Base-by-base conservation (phyloP, 805 yeast species). In the Candida fluviatilis region DNA sequence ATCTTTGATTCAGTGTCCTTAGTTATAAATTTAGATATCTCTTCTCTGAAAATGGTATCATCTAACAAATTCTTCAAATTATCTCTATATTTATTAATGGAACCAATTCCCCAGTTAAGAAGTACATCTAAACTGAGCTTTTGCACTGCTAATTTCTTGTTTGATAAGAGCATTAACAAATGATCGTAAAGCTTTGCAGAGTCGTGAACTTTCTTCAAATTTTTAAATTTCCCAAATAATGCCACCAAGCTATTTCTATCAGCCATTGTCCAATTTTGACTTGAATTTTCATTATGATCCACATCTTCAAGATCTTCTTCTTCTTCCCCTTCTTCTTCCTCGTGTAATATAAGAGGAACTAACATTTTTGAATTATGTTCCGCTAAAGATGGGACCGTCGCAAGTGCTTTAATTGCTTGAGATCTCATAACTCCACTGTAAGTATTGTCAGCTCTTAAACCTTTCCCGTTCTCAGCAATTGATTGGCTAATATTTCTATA, bases 41-140 rank as follows among this genome's bases (percentile, higher is more conserved):
- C 97, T 60, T 93, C 99, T 41, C 88, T 77, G 65, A 88, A 90
- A 13, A 82, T 65, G 2, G 85, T 76, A 43, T 88, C 95, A 56
- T 91, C 96, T 13, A 91, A 64, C 41, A 93, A 60, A 45, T 83
- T 89, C 34, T 64, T 73, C 49, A 93, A 64, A 48, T 82, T 82
- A 43, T 84, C 95, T 40, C 73, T 69, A 54, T 88, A 91, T 54
- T 82, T 84, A 37, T 71, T 73, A 24, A 87, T 60, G 3, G 66
- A 67, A 1, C 75, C 71, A 34, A 73, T 68, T 46, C 80, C 79
- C 69, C 75, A 84, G 28, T 84, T 78, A 26, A 88, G 59, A 4
- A 93, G 52, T 29, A 84, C 82, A 33, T 76, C 73, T 34, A 93
- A 66, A 0, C 96, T 93, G 23, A 78, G 58, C 45, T 77, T 79